Evolutionary conservation across 2,329 filamentous ascomycete genomes (phyloP), one percentile per base, ranked within the genome.

Genomic region (Nectriaceae sp.): DNA sequence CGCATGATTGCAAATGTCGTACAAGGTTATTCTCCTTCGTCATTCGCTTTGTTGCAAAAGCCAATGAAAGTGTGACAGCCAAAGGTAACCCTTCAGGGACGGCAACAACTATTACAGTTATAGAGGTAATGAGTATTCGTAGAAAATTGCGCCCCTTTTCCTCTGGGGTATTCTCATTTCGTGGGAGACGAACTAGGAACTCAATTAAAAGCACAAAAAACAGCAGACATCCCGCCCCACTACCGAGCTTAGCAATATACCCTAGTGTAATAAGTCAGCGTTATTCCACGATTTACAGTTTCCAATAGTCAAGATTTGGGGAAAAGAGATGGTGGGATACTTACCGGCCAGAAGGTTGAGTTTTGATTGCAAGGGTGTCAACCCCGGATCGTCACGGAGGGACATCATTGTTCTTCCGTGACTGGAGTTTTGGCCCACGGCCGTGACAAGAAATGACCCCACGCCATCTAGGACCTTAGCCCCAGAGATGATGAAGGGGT

Each of bases 131-230:
- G 37, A 87, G 76, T 43, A 87, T 84, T 19, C 79, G 75, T 49
- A 87, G 70, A 54, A 87, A 87, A 15, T 76, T 65, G 22, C 70
- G 71, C 0, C 65, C 70, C 67, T 89, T 90, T 38, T 79, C 67
- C 0, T 80, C 73, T 1, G 81, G 69, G 0, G 69, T 65, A 0
- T 54, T 62, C n/a, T 52, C 35, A 59, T 80, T 83, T 19, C 70
- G 60, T 11, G 78, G 77, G 3, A 92, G 75, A 13, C 76, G 68
- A 35, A 79, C 84, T 15, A 90, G 72, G 64, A 91, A 92, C 59
- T 88, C 84, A 72, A 93, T 89, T 59, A 91, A 82, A 4, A 92
- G 75, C n/a, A 91, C 85, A 43, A 89, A 70, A 64, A 93, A 93
- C 13, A 93, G 75, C 2, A 91, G 68, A 10, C 88, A 69, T 46